phyloP scores from a whole-genome alignment of 1,284 basidiomycete species.

The Moesziomyces globuligerus region DNA sequence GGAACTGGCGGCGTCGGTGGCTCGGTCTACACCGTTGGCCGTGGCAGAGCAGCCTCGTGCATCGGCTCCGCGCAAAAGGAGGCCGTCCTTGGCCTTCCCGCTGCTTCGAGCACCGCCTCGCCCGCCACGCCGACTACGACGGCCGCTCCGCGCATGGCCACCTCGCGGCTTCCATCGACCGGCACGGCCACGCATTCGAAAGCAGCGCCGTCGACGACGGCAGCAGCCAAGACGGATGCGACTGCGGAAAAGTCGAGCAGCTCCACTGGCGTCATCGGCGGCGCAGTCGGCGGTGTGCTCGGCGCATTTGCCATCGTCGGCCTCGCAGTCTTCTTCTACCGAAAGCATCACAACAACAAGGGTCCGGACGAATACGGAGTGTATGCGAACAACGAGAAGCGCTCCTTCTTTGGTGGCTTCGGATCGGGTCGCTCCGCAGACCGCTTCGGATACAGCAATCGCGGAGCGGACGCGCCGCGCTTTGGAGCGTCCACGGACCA shows the following conservation, averaged over 20 bases:
- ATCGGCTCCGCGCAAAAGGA: conserved; percentile 11
- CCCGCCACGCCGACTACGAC: conserved; percentile 8
- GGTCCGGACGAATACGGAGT: conserved; percentile 44
- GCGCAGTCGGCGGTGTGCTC: conserved; percentile 24
- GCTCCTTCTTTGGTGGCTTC: conserved; percentile 23
- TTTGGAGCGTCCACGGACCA: conserved; percentile 28
- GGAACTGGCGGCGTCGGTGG: conserved; percentile 45
- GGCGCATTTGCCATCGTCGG: conserved; percentile 21
- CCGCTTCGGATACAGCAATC: conserved; percentile 5
- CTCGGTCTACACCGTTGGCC: conserved; percentile 22
- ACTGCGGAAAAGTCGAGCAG: background rate
- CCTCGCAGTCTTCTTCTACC: conserved; percentile 12
- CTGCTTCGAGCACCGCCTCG: conserved; percentile 22
- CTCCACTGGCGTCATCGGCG: conserved; percentile 27
- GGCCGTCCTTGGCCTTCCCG: conserved; percentile 25
- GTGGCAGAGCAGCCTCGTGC: conserved; percentile 21
- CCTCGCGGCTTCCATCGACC: conserved; percentile 4
- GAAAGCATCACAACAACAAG: conserved; percentile 7
- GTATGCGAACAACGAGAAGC: conserved; percentile 25
- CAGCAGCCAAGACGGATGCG: conserved; percentile 17
- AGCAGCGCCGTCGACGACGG: conserved; percentile 4
- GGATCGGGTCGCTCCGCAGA: conserved; percentile 20
- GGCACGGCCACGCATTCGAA: conserved; percentile 6
- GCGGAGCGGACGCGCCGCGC: conserved; percentile 1
- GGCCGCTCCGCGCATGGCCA: conserved; percentile 22